Evolutionary conservation across 805 yeast species (phyloP), one percentile per base, ranked within the genome.

Genomic region (Pichia californica): DNA sequence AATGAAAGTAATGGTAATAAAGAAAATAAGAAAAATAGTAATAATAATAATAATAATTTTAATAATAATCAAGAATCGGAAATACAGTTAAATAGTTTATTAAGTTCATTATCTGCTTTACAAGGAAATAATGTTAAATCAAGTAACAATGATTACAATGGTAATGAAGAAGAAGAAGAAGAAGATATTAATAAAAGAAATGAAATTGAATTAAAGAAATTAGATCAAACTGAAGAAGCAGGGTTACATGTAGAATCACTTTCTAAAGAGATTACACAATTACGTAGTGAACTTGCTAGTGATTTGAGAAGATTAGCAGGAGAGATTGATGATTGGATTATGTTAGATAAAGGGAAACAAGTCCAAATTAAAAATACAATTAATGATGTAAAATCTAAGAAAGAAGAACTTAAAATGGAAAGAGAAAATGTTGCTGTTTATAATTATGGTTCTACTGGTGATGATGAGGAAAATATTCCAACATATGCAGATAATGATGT

Each of bases 291-390:
- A 11, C 44, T 62, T 4, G 47, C 61, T 3, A 23, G 34, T 7
- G 61, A 57, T 19, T 48, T 66, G 26, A 51, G 56, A 14, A 56
- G 54, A 19, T 43, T 65, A 20, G 48, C 62, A 2, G 47, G 50
- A 7, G 52, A 56, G 3, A 63, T 64, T 37, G 53, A 57, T 35
- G 66, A 63, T 20, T 58, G 65, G 61, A 44, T 57, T 7, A 44
- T 54, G 20, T 43, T 58, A n/a, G 51, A 48, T 36, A 31, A 38
- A 14, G 30, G 25, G 14, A 48, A 48, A 30, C 33, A 40, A 18
- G 4, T 11, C 4, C 36, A 48, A n/a, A 21, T 48, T 15, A 19
- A 33, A 8, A 31, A 14, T 14, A 20, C 34, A 4, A 14, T 34
- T 7, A 33, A 18, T 35, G 35, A 34, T 35, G 30, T 31, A 20